phyloP scores from a whole-genome alignment of 306 rosid species.

The Fragaria vesca region DNA sequence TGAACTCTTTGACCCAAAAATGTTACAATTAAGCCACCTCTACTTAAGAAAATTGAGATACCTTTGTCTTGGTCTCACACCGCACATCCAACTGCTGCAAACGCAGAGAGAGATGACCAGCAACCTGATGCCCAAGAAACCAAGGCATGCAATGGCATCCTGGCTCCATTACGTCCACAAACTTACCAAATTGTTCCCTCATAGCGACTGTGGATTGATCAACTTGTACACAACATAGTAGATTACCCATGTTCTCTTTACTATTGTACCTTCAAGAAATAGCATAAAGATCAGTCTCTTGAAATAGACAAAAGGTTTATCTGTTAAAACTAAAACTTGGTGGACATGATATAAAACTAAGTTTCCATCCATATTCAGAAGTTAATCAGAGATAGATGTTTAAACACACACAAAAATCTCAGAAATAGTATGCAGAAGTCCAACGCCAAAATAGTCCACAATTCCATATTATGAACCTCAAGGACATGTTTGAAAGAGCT shows the following conservation, averaged over 20 bases:
- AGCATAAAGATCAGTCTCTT: not conserved
- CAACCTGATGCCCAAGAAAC: constrained; percentile 61
- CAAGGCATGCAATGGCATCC: constrained; percentile 96
- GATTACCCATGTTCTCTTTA: constrained; percentile 68
- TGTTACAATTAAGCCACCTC: constrained; percentile 10
- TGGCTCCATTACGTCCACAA: constrained; percentile 72
- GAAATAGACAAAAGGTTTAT: not conserved
- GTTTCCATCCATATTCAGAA: not conserved
- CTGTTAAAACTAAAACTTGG: not conserved
- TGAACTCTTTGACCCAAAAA: constrained; percentile 10
- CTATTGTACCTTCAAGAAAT: constrained; percentile 19
- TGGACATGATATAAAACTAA: not conserved
- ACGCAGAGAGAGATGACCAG: constrained; percentile 86
- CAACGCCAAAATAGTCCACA: not conserved
- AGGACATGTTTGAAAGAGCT: not conserved
- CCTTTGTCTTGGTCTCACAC: constrained; percentile 98
- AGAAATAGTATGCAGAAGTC: not conserved
- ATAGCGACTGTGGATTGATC: constrained; percentile 80
- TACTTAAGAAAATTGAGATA: constrained; percentile 27
- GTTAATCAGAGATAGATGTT: not conserved
- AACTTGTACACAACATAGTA: constrained; percentile 68
- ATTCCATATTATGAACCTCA: not conserved
- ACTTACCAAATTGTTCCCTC: constrained; percentile 72
- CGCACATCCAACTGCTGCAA: constrained; percentile 82
- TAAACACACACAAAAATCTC: not conserved